phyloP scores from a whole-genome alignment of 2,329 filamentous ascomycete species.

The Stenocarpella maydis region DNA sequence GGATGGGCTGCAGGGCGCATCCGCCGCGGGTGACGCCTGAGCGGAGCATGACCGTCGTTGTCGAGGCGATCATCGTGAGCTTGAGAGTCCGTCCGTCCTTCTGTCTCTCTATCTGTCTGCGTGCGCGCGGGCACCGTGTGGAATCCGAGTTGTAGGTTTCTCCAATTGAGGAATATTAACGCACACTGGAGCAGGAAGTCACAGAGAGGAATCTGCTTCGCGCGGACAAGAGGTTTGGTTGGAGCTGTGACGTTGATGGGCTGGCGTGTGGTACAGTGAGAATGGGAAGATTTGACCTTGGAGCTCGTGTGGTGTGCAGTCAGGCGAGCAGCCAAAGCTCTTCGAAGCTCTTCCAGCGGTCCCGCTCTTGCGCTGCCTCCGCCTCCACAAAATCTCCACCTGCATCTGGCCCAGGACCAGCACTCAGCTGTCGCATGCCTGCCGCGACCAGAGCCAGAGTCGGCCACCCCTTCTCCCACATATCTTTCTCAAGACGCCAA shows the following conservation, averaged over 20 bases:
- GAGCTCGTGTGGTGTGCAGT: background rate
- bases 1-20: conserved; percentile 40
- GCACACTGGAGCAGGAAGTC: background rate
- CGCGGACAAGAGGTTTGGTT: conserved; percentile 29
- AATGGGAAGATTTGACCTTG: conserved; percentile 11
- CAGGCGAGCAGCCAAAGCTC: conserved; percentile 2
- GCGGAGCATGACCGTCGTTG: conserved; percentile 45
- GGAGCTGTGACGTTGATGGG: conserved; percentile 32
- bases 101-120: background rate
- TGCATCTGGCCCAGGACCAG: background rate
- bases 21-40: conserved; percentile 42
- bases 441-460: background rate
- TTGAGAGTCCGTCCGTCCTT: background rate
- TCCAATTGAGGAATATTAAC: background rate
- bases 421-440: conserved; percentile 17
- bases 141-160: background rate
- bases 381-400: background rate
- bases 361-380: background rate
- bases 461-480: too few relatives aligned
- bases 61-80: conserved; percentile 42
- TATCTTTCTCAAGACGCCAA: background rate
- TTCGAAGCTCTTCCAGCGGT: conserved; percentile 13
- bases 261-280: background rate
- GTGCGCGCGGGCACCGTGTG: background rate
- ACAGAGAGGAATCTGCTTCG: background rate